Conservation (phyloP, 345 rosid species). For the Erucastrum elatum region DNA sequence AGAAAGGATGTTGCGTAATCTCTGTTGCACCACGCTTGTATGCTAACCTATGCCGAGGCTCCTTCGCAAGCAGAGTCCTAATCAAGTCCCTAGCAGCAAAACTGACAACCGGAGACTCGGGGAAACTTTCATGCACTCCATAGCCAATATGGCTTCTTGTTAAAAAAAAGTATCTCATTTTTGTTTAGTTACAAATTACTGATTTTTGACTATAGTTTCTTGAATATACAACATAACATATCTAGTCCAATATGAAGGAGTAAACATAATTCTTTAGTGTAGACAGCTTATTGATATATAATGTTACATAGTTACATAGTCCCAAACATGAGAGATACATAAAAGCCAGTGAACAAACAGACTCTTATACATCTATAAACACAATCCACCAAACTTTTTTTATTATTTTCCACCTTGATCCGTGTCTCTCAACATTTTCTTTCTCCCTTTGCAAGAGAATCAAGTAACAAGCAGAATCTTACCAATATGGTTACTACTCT, state of each 20-base stretch:
- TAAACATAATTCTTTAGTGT: background rate
- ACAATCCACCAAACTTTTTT: background rate
- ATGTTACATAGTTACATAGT: constrained; percentile 6
- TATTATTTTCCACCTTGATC: background rate
- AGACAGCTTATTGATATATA: constrained; percentile 12
- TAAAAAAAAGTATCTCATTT: background rate
- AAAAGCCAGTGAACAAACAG: constrained; percentile 6
- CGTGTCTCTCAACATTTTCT: background rate
- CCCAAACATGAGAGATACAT: constrained; percentile 1
- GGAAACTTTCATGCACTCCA: constrained; percentile 41
- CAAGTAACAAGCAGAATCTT: constrained; percentile 71
- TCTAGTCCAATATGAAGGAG: background rate
- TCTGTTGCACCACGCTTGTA: constrained; percentile 75
- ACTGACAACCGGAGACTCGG: constrained; percentile 77
- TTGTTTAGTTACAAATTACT: background rate
- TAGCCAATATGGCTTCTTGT: background rate
- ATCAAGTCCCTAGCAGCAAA: constrained; percentile 72
- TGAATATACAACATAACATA: background rate
- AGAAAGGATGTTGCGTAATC: constrained; percentile 79
- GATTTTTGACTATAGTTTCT: background rate
- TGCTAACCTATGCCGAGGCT: constrained; percentile 77
- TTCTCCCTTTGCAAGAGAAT: constrained; percentile 11
- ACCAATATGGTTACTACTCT: constrained; percentile 75
- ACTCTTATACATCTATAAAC: background rate
- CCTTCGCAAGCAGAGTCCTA: constrained; percentile 74